Conservation (phyloP, 306 rosid species). For the Vigna angularis region DNA sequence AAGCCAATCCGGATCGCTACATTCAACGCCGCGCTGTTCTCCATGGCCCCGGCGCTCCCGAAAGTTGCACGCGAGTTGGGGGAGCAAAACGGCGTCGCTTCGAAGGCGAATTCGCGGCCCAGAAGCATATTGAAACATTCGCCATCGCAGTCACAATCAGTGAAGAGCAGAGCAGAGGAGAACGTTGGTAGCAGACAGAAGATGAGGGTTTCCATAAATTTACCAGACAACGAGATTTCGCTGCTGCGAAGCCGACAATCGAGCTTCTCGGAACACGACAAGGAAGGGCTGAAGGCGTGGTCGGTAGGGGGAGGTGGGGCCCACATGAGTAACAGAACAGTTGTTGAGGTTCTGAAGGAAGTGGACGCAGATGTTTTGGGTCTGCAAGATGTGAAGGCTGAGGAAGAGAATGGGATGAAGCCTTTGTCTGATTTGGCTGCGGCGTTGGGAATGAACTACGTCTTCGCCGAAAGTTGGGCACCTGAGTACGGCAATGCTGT, state of each 20-base stretch:
- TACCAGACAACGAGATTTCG: constrained; percentile 93
- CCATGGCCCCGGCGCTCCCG: constrained; percentile 90
- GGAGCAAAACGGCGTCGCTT: constrained; percentile 44
- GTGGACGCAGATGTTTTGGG: constrained; percentile 87
- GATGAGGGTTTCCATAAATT: constrained; percentile 82
- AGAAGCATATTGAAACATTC: constrained; percentile 78
- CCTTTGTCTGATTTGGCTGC: constrained; percentile 90
- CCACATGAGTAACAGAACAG: constrained; percentile 51
- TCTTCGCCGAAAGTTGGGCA: constrained; percentile 98
- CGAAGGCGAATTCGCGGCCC: constrained; percentile 47
- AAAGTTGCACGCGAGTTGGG: constrained; percentile 37
- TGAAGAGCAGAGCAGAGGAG: constrained; percentile 44
- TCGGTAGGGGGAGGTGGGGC: constrained; percentile 28
- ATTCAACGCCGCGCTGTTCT: constrained; percentile 93
- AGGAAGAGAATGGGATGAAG: constrained; percentile 91
- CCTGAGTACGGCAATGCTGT: constrained; percentile 95
- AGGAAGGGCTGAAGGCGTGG: constrained; percentile 31
- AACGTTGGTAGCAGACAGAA: constrained; percentile 46
- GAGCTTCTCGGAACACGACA: constrained; percentile 70
- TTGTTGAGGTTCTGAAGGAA: constrained; percentile 81
- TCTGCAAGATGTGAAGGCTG: constrained; percentile 95
- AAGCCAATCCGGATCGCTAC: constrained; percentile 74
- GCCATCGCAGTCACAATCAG: constrained; percentile 46
- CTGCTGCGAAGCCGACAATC: constrained; percentile 60
- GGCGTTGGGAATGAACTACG: constrained; percentile 82